Percentiles rank a stretch among this genome's conserved stretches.
Evolutionary conservation across 2,329 filamentous ascomycete species (phyloP).

Genomic region (Bipolaris bicolor): DNA sequence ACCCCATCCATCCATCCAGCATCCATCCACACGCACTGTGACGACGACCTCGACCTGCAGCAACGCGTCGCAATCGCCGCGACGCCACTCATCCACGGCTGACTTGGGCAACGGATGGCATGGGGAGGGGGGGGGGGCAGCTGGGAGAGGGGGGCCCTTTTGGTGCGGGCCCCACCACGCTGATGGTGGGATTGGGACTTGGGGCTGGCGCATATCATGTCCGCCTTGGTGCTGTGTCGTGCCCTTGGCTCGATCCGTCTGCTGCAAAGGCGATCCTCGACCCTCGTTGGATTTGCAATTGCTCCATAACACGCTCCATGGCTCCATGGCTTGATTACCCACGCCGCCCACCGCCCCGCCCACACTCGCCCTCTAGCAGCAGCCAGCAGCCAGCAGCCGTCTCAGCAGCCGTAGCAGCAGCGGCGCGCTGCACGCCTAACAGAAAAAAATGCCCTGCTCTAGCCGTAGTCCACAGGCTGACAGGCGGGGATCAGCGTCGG

Average conservation of each 20-base stretch:
- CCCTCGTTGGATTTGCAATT: constrained; percentile 19
- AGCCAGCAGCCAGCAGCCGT: no score
- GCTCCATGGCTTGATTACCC: no score
- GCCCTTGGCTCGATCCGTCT: constrained; percentile 15
- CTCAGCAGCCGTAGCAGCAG: no score
- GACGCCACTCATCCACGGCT: constrained; percentile 11
- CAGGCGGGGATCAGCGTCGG: constrained; percentile 41
- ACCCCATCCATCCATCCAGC: no score
- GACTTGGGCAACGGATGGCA: constrained; percentile 8
- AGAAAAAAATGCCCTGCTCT: not conserved
- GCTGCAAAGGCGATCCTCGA: constrained; percentile 44
- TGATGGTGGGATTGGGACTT: constrained; percentile 12
- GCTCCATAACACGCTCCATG: constrained; percentile 11
- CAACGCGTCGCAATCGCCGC: constrained; percentile 1
- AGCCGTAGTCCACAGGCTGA: constrained; percentile 18
- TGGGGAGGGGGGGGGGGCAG: constrained; percentile 8
- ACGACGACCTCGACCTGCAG: constrained; percentile 26
- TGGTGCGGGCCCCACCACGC: constrained; percentile 27
- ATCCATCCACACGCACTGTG: constrained; percentile 23
- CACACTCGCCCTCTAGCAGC: no score
- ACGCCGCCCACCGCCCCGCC: no score
- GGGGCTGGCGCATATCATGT: constrained; percentile 25
- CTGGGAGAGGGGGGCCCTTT: constrained; percentile 12
- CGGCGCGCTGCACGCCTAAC: constrained; percentile 14
- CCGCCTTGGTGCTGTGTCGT: constrained; percentile 23